A percentile compares a stretch with the other conserved stretches of the same genome.
Conservation (phyloP, 2,329 filamentous ascomycete species). For the Colletotrichum sp. region DNA sequence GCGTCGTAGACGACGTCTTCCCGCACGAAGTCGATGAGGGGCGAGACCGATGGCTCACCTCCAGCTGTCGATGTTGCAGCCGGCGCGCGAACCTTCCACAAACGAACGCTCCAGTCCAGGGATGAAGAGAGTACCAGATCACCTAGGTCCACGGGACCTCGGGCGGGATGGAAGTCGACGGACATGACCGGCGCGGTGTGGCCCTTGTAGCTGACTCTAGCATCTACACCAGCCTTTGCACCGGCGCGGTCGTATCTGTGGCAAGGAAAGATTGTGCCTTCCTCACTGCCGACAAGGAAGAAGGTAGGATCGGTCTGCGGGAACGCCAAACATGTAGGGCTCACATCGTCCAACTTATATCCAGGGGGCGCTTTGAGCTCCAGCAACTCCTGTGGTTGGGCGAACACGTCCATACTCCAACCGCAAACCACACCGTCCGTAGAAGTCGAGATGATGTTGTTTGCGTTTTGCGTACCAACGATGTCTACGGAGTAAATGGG, state of each 20-base stretch:
- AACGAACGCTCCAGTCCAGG: constrained; percentile 95
- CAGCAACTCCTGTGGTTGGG: constrained; percentile 92
- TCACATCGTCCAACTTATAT: constrained; percentile 91
- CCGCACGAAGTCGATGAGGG: constrained; percentile 87
- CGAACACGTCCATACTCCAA: constrained; percentile 98
- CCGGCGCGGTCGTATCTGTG: constrained; percentile 97
- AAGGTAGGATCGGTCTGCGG: constrained; percentile 95
- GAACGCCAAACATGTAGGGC: constrained; percentile 93
- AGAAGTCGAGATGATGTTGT: constrained; percentile 97
- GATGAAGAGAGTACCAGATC: constrained; percentile 92
- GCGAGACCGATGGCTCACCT: constrained; percentile 63
- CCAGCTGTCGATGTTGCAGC: constrained; percentile 71
- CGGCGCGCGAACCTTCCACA: constrained; percentile 92
- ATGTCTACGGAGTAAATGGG: constrained; percentile 96
- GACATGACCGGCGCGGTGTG: constrained; percentile 96
- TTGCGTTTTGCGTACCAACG: constrained; percentile 96
- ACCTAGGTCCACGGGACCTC: constrained; percentile 90
- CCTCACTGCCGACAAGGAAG: constrained; percentile 95
- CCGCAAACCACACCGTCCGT: constrained; percentile 97
- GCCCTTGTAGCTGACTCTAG: constrained; percentile 84
- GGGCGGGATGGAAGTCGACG: constrained; percentile 91
- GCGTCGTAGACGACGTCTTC: constrained; percentile 98
- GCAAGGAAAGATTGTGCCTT: constrained; percentile 94
- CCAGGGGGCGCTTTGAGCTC: constrained; percentile 86
- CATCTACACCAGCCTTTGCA: constrained; percentile 94